Evolutionary conservation across 345 rosid species (phyloP), one percentile per base, ranked within the genome.

Genomic region (Camelina sativa): DNA sequence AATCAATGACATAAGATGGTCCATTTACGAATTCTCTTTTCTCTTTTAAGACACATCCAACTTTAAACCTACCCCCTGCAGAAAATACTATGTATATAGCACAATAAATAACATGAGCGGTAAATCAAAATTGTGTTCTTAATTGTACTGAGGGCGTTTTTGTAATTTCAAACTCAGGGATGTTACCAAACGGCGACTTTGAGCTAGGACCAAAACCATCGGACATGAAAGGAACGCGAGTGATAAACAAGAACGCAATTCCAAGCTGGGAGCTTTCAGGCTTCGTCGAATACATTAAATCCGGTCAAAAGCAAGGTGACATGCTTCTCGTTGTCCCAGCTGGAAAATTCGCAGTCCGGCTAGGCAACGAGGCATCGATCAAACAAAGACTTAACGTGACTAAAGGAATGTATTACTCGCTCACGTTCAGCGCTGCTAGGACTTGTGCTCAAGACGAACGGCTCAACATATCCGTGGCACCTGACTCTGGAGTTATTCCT

Each of bases 241-340:
- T 93, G 28, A 40, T 72, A 6, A 82, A 73, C 32, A 82, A 80
- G 11, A 65, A 73, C 13, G 89, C 88, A 0, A 84, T 93, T 12
- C 98, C 98, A 2, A 76, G 59, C 32, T 93, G 98, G 98, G 92
- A 87, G 65, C 74, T 87, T n/a, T 82, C 88, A 0, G 98, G 98
- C 4, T 87, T 82, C 56, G 89, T 93, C 7, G 96, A 93, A 78
- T 91, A 89, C 91, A 89, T 93, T n/a, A 86, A 80, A 75, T 84
- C 96, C 2, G 98, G 98, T 1, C 97, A 93, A 66, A 93, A 87
- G 77, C 98, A 93, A 79, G 97, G 98, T 12, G 98, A 87, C 83
- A 93, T 93, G 98, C 62, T 91, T 52, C 90, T 93, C 5, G 88
- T 93, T 1, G 98, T 93, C 37, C 98, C 97, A 0, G 89, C 61